These are phyloP conservation scores for Apiotrichum domesticum DNA, from an alignment of 1,284 basidiomycete genomes.

Conservation along the genomic window DNA sequence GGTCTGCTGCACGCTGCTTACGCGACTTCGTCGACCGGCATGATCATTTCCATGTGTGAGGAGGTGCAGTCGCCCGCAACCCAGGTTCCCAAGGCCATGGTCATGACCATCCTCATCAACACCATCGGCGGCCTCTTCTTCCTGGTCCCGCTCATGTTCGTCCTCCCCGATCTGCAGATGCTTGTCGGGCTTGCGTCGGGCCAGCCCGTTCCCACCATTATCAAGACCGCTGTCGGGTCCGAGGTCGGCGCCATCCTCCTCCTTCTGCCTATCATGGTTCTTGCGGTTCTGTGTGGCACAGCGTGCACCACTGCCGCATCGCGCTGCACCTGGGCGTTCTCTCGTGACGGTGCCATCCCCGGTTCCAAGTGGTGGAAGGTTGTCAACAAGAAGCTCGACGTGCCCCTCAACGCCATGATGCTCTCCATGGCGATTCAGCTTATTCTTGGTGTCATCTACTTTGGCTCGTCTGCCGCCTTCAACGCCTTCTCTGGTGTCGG, in stretches of 20 bases:
- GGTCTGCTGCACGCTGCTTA: conserved; percentile 43
- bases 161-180: conserved; percentile 43
- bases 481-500: conserved; percentile 42
- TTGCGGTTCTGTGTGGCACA: conserved; percentile 46
- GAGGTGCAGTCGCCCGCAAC: conserved; percentile 42
- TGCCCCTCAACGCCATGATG: conserved; percentile 47
- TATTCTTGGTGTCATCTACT: conserved; percentile 45
- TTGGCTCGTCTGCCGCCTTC: conserved; percentile 41
- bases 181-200: conserved; percentile 34
- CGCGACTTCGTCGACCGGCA: conserved; percentile 37
- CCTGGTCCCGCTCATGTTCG: conserved; percentile 48
- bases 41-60: conserved; percentile 44
- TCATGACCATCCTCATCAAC: conserved; percentile 17
- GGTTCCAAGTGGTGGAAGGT: conserved; percentile 39
- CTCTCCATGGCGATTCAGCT: conserved; percentile 44
- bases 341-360: conserved; percentile 49
- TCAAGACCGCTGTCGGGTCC: conserved; percentile 45
- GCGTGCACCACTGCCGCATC: conserved; percentile 40
- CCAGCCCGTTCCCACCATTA: conserved; percentile 46
- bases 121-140: conserved; percentile 32
- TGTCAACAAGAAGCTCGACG: conserved; percentile 42
- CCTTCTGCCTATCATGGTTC: conserved; percentile 45
- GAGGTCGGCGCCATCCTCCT: conserved; percentile 46
- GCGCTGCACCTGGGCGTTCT: conserved; percentile 43
- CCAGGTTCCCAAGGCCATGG: conserved; percentile 43